Percentiles rank a stretch among this genome's conserved stretches.
Evolutionary conservation across 129 eudicot species (phyloP).

Genomic region (Rutidosis leptorrhynchoides): DNA sequence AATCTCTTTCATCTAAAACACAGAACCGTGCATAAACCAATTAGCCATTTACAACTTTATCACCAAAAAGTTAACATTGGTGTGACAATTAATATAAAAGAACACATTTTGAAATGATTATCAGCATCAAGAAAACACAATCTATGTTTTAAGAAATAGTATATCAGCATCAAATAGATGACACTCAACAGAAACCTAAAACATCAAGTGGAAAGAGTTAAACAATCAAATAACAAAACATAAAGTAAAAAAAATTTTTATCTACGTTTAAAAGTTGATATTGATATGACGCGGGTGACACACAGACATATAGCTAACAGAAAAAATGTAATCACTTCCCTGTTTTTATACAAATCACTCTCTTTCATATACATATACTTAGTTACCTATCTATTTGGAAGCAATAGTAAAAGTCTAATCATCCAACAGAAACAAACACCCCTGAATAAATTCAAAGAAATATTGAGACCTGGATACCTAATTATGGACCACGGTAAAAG

Average conservation of each 20-base stretch:
- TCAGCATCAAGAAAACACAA: conserved; percentile 12
- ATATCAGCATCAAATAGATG: conserved; percentile 6
- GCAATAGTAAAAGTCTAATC: neutral
- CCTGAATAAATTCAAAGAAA: neutral
- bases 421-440: neutral
- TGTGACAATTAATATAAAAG: conserved; percentile 9
- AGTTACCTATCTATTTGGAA: neutral
- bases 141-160: conserved; percentile 17
- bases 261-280: neutral
- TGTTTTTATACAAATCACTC: neutral
- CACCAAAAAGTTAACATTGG: conserved; percentile 10
- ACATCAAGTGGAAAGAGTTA: neutral
- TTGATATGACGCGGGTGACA: neutral
- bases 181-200: neutral
- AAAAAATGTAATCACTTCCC: neutral
- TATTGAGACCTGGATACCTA: neutral
- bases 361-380: neutral
- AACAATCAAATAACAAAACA: neutral
- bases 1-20: conserved; percentile 66
- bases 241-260: no score
- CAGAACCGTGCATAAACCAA: conserved; percentile 20
- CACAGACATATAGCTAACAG: neutral
- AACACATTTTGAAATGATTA: neutral
- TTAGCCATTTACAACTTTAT: conserved; percentile 17
- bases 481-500: neutral